phyloP scores from a whole-genome alignment of 2,329 filamentous ascomycete genomes.

The Clarireedia monteithiana region DNA sequence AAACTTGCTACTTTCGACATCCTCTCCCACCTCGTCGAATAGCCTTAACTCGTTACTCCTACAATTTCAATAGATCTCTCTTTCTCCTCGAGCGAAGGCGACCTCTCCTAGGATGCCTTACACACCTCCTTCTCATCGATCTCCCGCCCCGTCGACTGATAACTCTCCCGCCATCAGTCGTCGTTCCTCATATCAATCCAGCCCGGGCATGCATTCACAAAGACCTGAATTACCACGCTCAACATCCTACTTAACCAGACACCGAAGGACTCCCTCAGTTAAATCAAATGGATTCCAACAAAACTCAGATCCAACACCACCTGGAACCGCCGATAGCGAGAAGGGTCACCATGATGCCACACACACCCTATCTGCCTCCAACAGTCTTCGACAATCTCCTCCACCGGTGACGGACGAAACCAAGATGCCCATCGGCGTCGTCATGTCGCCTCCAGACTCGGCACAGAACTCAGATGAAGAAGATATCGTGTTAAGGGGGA shows the following conservation, averaged over 20 bases:
- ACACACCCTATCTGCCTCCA: conserved; percentile 33
- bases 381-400: conserved; percentile 72
- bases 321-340: conserved; percentile 24
- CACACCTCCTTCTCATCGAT: conserved; percentile 67
- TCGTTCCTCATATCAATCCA: conserved; percentile 47
- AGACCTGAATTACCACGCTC: conserved; percentile 54
- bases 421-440: conserved; percentile 71
- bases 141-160: conserved; percentile 51
- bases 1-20: conserved; percentile 13
- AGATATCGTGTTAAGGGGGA: conserved; percentile 33
- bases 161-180: conserved; percentile 50
- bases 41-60: conserved; percentile 9
- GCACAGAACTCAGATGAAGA: conserved; percentile 76
- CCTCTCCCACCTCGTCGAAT: conserved; percentile 12
- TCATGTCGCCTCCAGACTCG: conserved; percentile 89
- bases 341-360: conserved; percentile 20
- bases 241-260: conserved; percentile 56
- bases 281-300: conserved; percentile 26
- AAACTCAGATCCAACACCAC: conserved; percentile 23
- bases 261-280: conserved; percentile 50
- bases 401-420: conserved; percentile 67
- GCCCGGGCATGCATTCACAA: conserved; percentile 25
- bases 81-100: background rate
- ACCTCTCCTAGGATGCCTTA: conserved; percentile 62
- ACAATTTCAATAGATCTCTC: background rate